These are phyloP conservation scores for Populus deltoides DNA, from an alignment of 345 rosid genomes.

Conservation along the genomic window DNA sequence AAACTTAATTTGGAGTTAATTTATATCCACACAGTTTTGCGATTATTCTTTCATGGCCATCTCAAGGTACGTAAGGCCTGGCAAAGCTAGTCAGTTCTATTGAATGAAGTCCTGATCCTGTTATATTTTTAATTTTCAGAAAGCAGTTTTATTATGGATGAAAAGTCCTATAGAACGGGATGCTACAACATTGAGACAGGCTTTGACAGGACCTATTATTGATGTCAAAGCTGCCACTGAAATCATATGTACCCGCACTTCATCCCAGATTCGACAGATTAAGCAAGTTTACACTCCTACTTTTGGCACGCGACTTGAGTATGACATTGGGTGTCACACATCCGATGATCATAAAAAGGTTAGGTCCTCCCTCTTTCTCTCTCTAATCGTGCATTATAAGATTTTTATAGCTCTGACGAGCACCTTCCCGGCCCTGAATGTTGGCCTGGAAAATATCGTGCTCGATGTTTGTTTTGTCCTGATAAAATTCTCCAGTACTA, in stretches of 20 bases:
- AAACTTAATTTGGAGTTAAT: neutral
- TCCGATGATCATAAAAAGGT: conserved; percentile 56
- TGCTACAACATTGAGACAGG: conserved; percentile 36
- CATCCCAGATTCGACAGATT: conserved; percentile 52
- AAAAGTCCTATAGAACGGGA: conserved; percentile 49
- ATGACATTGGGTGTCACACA: conserved; percentile 47
- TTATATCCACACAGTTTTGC: too few species aligned
- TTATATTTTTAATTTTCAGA: conserved; percentile 24
- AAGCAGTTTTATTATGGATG: conserved; percentile 60
- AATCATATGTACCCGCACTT: conserved; percentile 51
- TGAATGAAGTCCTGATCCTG: neutral
- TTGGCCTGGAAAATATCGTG: neutral
- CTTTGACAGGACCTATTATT: conserved; percentile 43
- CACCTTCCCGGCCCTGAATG: neutral
- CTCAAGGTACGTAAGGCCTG: conserved; percentile 36
- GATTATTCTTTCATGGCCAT: conserved; percentile 38
- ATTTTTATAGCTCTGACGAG: neutral
- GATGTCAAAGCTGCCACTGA: conserved; percentile 49
- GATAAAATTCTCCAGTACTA: neutral
- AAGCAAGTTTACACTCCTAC: conserved; percentile 43
- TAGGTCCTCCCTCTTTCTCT: neutral
- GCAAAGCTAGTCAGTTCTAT: neutral
- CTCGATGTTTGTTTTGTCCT: neutral
- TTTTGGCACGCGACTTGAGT: conserved; percentile 33
- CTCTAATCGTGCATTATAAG: neutral